These are phyloP conservation scores for Pyronema domesticum DNA, from an alignment of 495 filamentous ascomycete species.

Conservation along the genomic window DNA sequence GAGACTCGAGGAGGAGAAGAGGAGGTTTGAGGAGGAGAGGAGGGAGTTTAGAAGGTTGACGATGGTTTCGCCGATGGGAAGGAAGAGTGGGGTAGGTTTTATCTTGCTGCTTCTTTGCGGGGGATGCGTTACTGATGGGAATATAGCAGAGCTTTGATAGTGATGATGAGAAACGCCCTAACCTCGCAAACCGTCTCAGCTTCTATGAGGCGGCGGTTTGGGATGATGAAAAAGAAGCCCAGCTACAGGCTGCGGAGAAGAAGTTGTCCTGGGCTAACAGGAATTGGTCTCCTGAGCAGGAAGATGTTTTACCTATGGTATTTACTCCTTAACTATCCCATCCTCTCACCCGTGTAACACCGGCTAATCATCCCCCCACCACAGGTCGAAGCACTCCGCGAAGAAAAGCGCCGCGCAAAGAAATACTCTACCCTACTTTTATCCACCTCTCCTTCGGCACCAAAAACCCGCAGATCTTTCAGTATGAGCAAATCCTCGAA, in stretches of 20 bases:
- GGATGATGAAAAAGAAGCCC: background rate
- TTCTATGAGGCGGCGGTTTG: background rate
- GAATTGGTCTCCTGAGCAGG: conserved; percentile 2
- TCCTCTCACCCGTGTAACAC: background rate
- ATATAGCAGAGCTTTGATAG: background rate
- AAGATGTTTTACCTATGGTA: conserved; percentile 1
- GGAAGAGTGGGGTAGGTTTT: too few relatives aligned
- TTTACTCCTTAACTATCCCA: background rate
- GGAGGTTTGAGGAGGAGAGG: too few relatives aligned
- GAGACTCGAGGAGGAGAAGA: background rate
- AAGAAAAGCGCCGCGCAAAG: conserved; percentile 1
- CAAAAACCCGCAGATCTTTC: background rate
- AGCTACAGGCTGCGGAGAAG: background rate
- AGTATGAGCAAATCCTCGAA: background rate
- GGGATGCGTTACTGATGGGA: background rate
- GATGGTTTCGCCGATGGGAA: too few relatives aligned
- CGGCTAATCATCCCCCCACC: background rate
- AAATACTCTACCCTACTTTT: background rate
- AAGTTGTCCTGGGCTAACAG: background rate
- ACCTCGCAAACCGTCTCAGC: too few relatives aligned
- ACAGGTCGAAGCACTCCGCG: conserved; percentile 1
- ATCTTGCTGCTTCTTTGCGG: too few relatives aligned
- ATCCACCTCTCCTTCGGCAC: background rate
- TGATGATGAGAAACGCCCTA: background rate
- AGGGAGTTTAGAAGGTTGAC: too few relatives aligned